Base-by-base conservation (phyloP, 208 protist species). In the Giardia duodenalis region DNA sequence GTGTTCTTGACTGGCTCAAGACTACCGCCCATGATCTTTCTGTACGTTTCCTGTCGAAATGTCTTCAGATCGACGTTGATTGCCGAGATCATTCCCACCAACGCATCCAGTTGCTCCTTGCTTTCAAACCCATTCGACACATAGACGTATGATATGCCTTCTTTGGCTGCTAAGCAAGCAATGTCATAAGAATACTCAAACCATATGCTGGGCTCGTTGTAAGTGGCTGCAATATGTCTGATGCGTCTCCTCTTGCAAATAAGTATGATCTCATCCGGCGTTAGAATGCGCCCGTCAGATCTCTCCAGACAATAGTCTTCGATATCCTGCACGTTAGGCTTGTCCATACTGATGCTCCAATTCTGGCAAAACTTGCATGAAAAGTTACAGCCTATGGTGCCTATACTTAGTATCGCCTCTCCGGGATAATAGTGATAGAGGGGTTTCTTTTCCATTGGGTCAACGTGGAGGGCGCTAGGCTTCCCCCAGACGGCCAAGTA, bases 141-240 rank as follows among this genome's bases (percentile, higher is more conserved):
- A 88, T 94, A 95, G 0, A 96, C 94, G 45, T 43, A 92, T 67
- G 95, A 93, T 0, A 96, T 93, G 42, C 86, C 93, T 42, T 86
- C 19, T 57, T 90, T 46, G 0, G 94, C 10, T 19, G 95, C 95
- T 0, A 95, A 43, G 47, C 44, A n/a, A 0, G 2, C 30, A 67
- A 67, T 46, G 42, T 95, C 93, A 0, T 47, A 46, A 1, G 42
- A 76, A 76, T 93, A 95, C 90, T 96, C 94, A 47, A 95, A 46
- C 48, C 94, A 95, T 39, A 95, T 94, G n/a, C 93, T 92, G 19
- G 95, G 95, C 46, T 96, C 95, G 88, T 95, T 96, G 88, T 96
- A 96, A 42, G 95, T 96, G 22, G 92, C 95, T 0, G 95, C 95
- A 39, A 96, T 95, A 2, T 0, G 2, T 44, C 30, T 4, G 67